These are phyloP conservation scores for Trichosporon inkin DNA, from an alignment of 1,284 basidiomycete genomes.

Conservation along the genomic window DNA sequence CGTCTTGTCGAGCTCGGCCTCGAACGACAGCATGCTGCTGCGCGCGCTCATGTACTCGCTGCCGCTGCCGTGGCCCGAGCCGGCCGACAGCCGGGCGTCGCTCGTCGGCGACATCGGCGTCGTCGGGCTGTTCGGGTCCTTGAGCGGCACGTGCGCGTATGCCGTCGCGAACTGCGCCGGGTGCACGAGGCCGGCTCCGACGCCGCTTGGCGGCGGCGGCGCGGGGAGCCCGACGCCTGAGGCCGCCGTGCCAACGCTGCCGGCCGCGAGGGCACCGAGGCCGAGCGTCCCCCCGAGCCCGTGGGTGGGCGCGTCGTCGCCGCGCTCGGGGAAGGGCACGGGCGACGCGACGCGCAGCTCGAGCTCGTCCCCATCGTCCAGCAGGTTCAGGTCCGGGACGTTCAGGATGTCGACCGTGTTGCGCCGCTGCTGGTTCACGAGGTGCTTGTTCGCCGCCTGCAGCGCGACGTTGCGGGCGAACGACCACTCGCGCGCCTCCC, in stretches of 20 bases:
- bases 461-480: constrained; percentile 66
- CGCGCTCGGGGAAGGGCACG: neutral
- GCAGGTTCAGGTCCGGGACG: constrained; percentile 13
- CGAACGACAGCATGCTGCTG: neutral
- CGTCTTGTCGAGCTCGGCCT: constrained; percentile 29
- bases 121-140: neutral
- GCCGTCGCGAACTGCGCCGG: too few species aligned
- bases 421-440: constrained; percentile 18
- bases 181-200: too few species aligned
- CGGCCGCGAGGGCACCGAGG: neutral
- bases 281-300: neutral
- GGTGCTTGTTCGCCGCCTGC: constrained; percentile 61
- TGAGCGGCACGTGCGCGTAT: neutral
- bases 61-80: neutral
- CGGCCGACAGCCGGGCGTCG: neutral
- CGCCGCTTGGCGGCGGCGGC: too few species aligned
- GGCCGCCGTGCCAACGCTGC: neutral
- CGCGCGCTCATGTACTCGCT: constrained; percentile 6
- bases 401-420: constrained; percentile 15
- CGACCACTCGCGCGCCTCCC: constrained; percentile 66
- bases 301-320: neutral
- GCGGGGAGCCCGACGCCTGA: too few species aligned
- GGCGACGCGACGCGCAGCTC: neutral
- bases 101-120: neutral
- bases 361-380: constrained; percentile 6